Evolutionary conservation across 139 green algal genomes (phyloP), one percentile per base, ranked within the genome.

Genomic region (Coelastrella sp.): DNA sequence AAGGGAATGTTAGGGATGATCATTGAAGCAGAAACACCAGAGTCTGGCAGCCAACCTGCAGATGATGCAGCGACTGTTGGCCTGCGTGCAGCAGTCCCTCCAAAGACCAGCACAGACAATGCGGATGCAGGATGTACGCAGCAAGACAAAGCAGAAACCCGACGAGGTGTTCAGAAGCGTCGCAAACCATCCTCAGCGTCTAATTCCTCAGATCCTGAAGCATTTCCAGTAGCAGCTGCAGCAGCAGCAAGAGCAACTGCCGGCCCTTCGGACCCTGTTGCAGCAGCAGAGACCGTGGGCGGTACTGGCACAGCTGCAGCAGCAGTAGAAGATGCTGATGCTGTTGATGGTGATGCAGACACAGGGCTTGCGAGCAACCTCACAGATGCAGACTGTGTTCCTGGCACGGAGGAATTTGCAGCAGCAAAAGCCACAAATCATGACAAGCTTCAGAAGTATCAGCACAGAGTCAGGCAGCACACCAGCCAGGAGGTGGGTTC

Each of bases 371-470:
- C 81, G 25, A 22, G 60, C 81, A 56, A 49, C 35, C 35, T 49
- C 35, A 49, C 35, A 49, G 35, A 49, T 49, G 35, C 35, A 49
- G 35, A 49, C 35, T 49, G 35, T 49, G 35, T 49, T 49, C 35
- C 35, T 49, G 81, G 81, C 60, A 86, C 81, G 59, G 59, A 57
- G 0, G 81, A 86, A 60, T 86, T 86, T 86, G 81, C 56, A 60
- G 56, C 81, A 76, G 81, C 60, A 60, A 25, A n/a, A n/a, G 59
- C 59, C 10, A 58, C 12, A 14, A 66, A 80, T 22, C 25, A 75
- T 8, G 6, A 80, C 5, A 10, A 19, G 65, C 66, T 88, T 65
- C 10, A 88, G 58, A 27, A 57, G 25, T 88, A 79, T 15, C 20
- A 24, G 0, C 49, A 25, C 8, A 70, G 12, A 7, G 58, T n/a